Percentiles rank a stretch among this genome's conserved stretches.
Evolutionary conservation across 75 land plant species (phyloP).

Genomic region (Ceratopteris richardii): DNA sequence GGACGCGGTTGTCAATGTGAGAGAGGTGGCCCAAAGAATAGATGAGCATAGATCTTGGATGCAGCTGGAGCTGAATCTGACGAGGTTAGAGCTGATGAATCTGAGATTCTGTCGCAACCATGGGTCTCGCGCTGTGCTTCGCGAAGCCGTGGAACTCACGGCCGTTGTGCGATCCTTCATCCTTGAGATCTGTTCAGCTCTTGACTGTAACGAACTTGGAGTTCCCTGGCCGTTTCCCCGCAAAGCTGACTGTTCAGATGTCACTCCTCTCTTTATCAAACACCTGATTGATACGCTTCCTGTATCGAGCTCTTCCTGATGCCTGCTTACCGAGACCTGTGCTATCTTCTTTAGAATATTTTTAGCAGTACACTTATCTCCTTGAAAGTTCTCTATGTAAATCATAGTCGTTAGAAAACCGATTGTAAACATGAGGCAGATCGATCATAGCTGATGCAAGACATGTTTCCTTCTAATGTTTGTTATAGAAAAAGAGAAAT

Average conservation of each 20-base stretch:
- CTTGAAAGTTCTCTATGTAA: too few relatives aligned
- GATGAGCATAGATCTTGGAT: neutral
- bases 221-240: constrained; percentile 1
- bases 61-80: neutral
- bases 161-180: neutral
- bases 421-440: too few relatives aligned
- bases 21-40: neutral
- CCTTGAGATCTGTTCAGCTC: neutral
- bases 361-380: too few relatives aligned
- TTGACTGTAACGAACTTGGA: neutral
- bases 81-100: constrained; percentile 1
- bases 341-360: too few relatives aligned
- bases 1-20: neutral
- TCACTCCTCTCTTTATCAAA: neutral
- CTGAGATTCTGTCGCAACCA: neutral
- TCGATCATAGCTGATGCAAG: too few relatives aligned
- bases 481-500: too few relatives aligned
- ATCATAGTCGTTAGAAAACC: too few relatives aligned
- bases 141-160: neutral
- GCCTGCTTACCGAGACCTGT: too few relatives aligned
- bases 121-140: neutral
- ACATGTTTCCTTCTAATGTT: too few relatives aligned
- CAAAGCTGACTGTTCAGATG: constrained; percentile 1
- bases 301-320: too few relatives aligned
- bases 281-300: neutral